These are phyloP conservation scores for Chaetomium tenue DNA, from an alignment of 495 filamentous ascomycete genomes.

Conservation along the genomic window DNA sequence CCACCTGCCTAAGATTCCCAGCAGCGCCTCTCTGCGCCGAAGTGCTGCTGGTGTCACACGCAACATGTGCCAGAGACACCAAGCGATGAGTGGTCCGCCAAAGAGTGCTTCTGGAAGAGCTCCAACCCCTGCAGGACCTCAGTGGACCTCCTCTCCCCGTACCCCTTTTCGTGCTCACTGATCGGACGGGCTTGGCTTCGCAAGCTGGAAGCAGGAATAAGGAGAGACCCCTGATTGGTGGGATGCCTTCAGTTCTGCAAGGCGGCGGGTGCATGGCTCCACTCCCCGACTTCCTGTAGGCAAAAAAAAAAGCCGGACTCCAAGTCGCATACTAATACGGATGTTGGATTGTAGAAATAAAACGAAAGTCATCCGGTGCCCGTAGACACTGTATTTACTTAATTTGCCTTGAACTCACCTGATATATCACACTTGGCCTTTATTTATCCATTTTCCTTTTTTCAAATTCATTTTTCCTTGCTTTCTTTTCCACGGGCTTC, in stretches of 20 bases:
- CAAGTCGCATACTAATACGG: too few species aligned
- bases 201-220: not conserved
- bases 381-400: too few species aligned
- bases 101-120: slow-evolving; percentile 13
- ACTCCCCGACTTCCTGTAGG: not conserved
- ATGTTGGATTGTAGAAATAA: too few species aligned
- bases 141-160: slow-evolving; percentile 2
- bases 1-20: not conserved
- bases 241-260: not conserved
- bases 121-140: slow-evolving; percentile 12
- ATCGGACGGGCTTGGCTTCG: not conserved
- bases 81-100: not conserved
- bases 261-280: slow-evolving; percentile 7
- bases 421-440: too few species aligned
- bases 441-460: too few species aligned
- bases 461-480: too few species aligned
- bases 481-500: too few species aligned
- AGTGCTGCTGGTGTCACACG: not conserved
- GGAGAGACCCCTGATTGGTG: slow-evolving; percentile 1
- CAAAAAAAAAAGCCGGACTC: too few species aligned
- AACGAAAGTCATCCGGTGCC: too few species aligned
- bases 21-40: slow-evolving; percentile 11
- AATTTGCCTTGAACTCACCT: too few species aligned
- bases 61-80: not conserved
- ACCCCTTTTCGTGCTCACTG: slow-evolving; percentile 4